Evolutionary conservation across 495 filamentous ascomycete genomes (phyloP).

Genomic region (Neurospora sp.): DNA sequence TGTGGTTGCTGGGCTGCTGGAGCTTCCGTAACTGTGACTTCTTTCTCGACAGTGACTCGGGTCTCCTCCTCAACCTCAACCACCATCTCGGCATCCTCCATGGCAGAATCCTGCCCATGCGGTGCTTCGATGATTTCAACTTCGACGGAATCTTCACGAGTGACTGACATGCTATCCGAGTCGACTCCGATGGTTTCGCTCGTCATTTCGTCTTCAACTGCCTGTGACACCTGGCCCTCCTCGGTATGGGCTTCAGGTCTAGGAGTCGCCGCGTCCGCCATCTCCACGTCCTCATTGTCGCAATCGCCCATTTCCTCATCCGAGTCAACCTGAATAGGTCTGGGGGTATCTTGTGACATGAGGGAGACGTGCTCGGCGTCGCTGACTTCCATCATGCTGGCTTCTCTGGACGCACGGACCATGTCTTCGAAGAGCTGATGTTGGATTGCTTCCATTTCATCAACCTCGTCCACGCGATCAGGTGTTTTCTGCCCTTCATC

Average conservation of each 20-base stretch:
- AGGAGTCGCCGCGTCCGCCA: constrained; percentile 1
- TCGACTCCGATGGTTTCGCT: not conserved
- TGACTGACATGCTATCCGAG: not conserved
- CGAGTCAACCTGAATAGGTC: not conserved
- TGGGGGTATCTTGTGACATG: not conserved
- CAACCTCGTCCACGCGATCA: not conserved
- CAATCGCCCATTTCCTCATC: constrained; percentile 1
- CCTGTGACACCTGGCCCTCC: not conserved
- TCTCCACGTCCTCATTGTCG: constrained; percentile 7
- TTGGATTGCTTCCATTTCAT: not conserved
- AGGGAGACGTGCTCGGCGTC: not conserved
- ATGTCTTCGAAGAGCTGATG: not conserved
- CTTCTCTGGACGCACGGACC: not conserved
- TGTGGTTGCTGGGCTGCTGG: not conserved
- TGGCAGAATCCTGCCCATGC: not conserved
- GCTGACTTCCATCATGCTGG: not conserved
- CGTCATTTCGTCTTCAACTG: not conserved
- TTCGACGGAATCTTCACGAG: not conserved
- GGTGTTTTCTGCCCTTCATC: not conserved
- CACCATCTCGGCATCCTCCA: not conserved
- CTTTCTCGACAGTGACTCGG: not conserved
- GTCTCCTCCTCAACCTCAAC: not conserved
- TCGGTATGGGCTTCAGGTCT: not conserved
- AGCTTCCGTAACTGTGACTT: not conserved
- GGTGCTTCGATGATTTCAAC: not conserved